Percentiles rank a stretch among this genome's conserved stretches.
Conservation (phyloP, 2,329 filamentous ascomycete genomes). For the Pseudogymnoascus verrucosus region DNA sequence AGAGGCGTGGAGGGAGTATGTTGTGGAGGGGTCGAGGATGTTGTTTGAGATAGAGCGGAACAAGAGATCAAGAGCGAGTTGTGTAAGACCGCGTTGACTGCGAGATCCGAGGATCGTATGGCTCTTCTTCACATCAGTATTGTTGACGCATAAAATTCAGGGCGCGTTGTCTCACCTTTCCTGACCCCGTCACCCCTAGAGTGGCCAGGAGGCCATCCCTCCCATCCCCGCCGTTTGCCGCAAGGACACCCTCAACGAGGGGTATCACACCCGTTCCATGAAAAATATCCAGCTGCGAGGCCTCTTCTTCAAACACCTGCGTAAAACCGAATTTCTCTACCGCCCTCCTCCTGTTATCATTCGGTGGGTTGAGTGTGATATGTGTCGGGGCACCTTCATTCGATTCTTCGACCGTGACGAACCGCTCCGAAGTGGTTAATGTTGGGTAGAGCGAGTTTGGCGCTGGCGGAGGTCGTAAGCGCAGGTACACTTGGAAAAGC, state of each 20-base stretch:
- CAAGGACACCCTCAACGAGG: constrained; percentile 74
- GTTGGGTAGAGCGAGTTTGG: constrained; percentile 30
- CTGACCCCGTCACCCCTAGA: constrained; percentile 87
- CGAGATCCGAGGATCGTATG: constrained; percentile 92
- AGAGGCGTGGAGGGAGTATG: constrained; percentile 60
- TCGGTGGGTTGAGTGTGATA: constrained; percentile 71
- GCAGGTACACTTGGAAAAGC: constrained; percentile 87
- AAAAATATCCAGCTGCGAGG: constrained; percentile 80
- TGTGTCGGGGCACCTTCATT: constrained; percentile 50
- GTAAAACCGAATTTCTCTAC: constrained; percentile 95
- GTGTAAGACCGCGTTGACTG: constrained; percentile 78
- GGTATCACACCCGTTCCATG: constrained; percentile 66
- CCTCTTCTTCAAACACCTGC: constrained; percentile 80
- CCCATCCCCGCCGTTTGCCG: constrained; percentile 63
- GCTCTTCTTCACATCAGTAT: constrained; percentile 47
- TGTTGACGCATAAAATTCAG: background rate
- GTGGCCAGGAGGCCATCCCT: constrained; percentile 88
- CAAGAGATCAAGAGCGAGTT: constrained; percentile 82
- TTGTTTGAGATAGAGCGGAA: constrained; percentile 72
- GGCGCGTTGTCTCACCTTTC: constrained; percentile 58
- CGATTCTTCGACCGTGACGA: constrained; percentile 66
- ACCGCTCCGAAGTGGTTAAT: constrained; percentile 50
- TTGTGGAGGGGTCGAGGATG: constrained; percentile 54
- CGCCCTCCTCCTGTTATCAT: constrained; percentile 73
- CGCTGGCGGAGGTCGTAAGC: constrained; percentile 60